Evolutionary conservation across 202 grass and related monocot species (phyloP).

Genomic region (Hordeum pubiflorum): DNA sequence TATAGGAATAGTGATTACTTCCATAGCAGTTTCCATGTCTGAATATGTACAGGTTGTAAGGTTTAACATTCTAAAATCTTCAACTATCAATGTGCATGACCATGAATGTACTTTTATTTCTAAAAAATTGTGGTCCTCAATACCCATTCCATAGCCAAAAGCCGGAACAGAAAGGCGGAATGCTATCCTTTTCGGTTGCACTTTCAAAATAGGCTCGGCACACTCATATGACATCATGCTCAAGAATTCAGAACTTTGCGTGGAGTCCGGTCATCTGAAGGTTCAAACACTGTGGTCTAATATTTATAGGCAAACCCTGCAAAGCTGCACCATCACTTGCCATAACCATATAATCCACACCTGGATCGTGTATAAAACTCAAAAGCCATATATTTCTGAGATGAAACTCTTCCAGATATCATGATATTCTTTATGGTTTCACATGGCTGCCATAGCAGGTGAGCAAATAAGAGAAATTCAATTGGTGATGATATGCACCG

Average conservation of each 20-base stretch:
- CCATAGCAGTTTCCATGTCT: not conserved
- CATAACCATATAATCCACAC: not conserved
- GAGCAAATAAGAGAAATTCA: not conserved
- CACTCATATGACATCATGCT: not conserved
- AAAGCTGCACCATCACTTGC: not conserved
- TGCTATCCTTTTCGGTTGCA: slow-evolving; percentile 1
- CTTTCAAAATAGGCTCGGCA: not conserved
- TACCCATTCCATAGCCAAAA: not conserved
- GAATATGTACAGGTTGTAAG: not conserved
- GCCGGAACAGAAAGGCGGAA: not conserved
- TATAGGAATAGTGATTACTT: not conserved
- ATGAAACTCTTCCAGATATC: not conserved
- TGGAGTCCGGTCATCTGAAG: not conserved
- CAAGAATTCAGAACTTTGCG: not conserved
- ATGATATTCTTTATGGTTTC: not conserved
- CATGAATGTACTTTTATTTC: not conserved
- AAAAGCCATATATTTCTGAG: not conserved
- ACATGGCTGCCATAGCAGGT: not conserved
- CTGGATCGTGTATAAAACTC: not conserved
- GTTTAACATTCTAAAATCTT: not conserved
- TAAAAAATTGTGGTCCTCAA: not conserved
- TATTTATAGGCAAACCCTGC: not conserved
- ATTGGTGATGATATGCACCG: not conserved
- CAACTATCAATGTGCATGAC: not conserved
- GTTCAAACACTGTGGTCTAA: not conserved